phyloP scores from a whole-genome alignment of 192 early-diverging fungal species.

The Linnemannia elongata region DNA sequence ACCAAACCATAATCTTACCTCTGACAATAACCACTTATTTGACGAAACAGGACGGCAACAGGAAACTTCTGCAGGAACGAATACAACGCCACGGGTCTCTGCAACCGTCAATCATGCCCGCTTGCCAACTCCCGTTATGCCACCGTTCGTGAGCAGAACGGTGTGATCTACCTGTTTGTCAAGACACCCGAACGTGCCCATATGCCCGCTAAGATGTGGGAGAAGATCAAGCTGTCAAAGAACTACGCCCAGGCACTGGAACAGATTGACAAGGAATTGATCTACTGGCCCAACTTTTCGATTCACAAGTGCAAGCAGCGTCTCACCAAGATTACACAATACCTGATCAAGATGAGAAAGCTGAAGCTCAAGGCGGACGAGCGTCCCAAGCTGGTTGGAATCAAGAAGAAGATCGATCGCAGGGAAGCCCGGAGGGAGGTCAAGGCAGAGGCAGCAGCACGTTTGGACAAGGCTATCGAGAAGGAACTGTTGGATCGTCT shows the following conservation, averaged over 20 bases:
- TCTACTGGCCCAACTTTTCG: slow-evolving; percentile 93
- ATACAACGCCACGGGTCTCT: slow-evolving; percentile 97
- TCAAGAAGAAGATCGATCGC: slow-evolving; percentile 96
- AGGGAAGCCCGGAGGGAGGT: slow-evolving; percentile 88
- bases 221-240: slow-evolving; percentile 88
- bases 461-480: slow-evolving; percentile 92
- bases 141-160: slow-evolving; percentile 90
- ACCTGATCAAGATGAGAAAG: slow-evolving; percentile 93
- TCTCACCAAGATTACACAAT: slow-evolving; percentile 96
- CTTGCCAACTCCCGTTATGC: slow-evolving; percentile 96
- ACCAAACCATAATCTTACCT: background rate
- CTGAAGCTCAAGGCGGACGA: slow-evolving; percentile 83
- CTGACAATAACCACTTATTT: background rate
- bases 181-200: slow-evolving; percentile 97
- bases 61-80: slow-evolving; percentile 96
- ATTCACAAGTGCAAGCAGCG: slow-evolving; percentile 98
- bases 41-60: slow-evolving; percentile 75
- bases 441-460: slow-evolving; percentile 92
- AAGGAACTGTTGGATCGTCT: slow-evolving; percentile 95
- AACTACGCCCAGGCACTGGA: slow-evolving; percentile 91
- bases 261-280: slow-evolving; percentile 90
- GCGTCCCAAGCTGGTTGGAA: slow-evolving; percentile 82
- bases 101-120: slow-evolving; percentile 94
- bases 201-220: slow-evolving; percentile 95
- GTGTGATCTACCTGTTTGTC: slow-evolving; percentile 89